Evolutionary conservation across 306 rosid species (phyloP).

Genomic region (Spatholobus suberectus): DNA sequence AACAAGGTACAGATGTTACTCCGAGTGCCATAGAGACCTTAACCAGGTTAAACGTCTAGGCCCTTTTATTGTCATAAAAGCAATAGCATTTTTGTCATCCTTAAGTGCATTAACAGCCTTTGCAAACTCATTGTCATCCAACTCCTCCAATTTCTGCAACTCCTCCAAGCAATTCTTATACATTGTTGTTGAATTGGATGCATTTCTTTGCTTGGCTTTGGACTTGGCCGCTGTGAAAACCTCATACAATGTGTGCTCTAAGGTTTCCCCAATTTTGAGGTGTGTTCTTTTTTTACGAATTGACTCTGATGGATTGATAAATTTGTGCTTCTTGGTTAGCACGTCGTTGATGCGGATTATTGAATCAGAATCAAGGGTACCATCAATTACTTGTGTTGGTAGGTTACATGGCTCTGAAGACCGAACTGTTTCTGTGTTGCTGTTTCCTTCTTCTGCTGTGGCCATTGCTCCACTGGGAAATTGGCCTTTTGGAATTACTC

Average conservation of each 20-base stretch:
- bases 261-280: slow-evolving; percentile 37
- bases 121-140: slow-evolving; percentile 46
- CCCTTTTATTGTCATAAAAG: slow-evolving; percentile 47
- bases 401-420: slow-evolving; percentile 52
- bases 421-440: slow-evolving; percentile 49
- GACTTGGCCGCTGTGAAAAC: slow-evolving; percentile 41
- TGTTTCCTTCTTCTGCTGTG: slow-evolving; percentile 48
- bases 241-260: slow-evolving; percentile 42
- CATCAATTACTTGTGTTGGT: slow-evolving; percentile 51
- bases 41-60: slow-evolving; percentile 46
- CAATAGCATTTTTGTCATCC: slow-evolving; percentile 51
- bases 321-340: slow-evolving; percentile 40
- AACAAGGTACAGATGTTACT: neutral
- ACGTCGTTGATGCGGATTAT: slow-evolving; percentile 28
- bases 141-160: slow-evolving; percentile 48
- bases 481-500: slow-evolving; percentile 29
- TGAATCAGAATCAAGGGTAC: slow-evolving; percentile 51
- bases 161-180: slow-evolving; percentile 51
- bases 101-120: slow-evolving; percentile 48
- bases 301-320: slow-evolving; percentile 13
- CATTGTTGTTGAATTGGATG: neutral
- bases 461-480: slow-evolving; percentile 42
- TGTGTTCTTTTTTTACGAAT: slow-evolving; percentile 33
- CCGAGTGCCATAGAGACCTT: slow-evolving; percentile 45
- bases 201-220: slow-evolving; percentile 41